phyloP scores from a whole-genome alignment of 148 eudicot genomes.

The Fallopia convolvulus region DNA sequence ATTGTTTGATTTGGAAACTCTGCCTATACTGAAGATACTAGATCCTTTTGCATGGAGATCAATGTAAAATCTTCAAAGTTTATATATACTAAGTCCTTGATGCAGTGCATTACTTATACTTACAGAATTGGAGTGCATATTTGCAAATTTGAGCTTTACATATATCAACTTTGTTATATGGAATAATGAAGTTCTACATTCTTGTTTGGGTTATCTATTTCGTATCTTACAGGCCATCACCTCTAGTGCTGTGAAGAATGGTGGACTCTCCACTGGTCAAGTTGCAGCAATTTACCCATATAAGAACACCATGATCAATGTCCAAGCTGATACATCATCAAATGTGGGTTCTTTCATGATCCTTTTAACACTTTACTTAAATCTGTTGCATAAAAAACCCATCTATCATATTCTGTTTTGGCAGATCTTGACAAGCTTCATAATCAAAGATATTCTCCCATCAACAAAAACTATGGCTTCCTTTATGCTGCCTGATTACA shows the following conservation, averaged over 20 bases:
- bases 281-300: slow-evolving; percentile 68
- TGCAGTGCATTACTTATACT: no score
- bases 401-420: background rate
- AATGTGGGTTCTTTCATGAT: slow-evolving; percentile 35
- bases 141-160: no score
- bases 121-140: no score
- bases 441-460: slow-evolving; percentile 50
- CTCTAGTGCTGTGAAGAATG: slow-evolving; percentile 83
- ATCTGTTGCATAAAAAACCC: background rate
- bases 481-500: slow-evolving; percentile 59
- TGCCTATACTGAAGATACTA: background rate
- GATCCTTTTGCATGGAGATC: no score
- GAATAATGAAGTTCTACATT: background rate
- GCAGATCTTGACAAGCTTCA: slow-evolving; percentile 72
- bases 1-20: background rate
- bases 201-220: background rate
- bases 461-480: slow-evolving; percentile 79
- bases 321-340: slow-evolving; percentile 79
- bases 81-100: no score
- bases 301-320: slow-evolving; percentile 51
- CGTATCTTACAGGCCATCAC: slow-evolving; percentile 44
- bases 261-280: slow-evolving; percentile 81
- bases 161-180: no score
- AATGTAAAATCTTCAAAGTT: no score
- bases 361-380: background rate